Evolutionary conservation across 163 green algal genomes (phyloP), one percentile per base, ranked within the genome.

Genomic region (Scenedesmus sp.): DNA sequence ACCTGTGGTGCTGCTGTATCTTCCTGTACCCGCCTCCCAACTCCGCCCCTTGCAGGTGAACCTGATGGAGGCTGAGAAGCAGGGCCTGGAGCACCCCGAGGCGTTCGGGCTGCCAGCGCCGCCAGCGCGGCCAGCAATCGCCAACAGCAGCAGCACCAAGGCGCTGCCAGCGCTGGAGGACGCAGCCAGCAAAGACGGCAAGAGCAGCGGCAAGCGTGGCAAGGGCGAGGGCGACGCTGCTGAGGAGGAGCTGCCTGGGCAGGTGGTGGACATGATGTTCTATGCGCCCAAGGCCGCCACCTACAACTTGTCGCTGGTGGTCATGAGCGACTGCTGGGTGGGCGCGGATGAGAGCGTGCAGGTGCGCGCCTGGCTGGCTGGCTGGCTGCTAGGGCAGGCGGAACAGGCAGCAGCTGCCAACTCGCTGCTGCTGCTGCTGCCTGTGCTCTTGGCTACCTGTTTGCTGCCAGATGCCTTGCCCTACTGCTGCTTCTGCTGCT

Each of bases 201-300:
- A 89, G 16, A 46, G 66, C 55, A 57, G 46, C 76, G 46, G 59
- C 23, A 23, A 81, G 20, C 15, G 26, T 6, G 70, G 64, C 83
- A 86, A 83, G n/a, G 90, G 83, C 8, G 76, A 79, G 55, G 90
- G 9, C 56, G 79, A 62, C 13, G 77, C 62, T n/a, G 57, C 54
- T 55, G 81, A 67, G 3, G 34, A 88, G 20, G 20, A 86, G 15
- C 8, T 67, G 4, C 26, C n/a, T 52, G 87, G 66, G 56, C 73
- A 98, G 95, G 66, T 95, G 57, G 92, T 98, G 76, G 94, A 97
- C 85, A 59, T 98, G n/a, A 92, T 94, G 82, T 98, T 98, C 70
- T 13, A 73, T 0, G 95, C 94, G 4, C 94, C 93, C 9, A 91
- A 60, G 85, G 88, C 94, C 74, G 97, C 95, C 70, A 97, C 95